Percentiles rank a stretch among this genome's conserved stretches.
Conservation (phyloP, 805 yeast species). For the Suhomyces emberorum region DNA sequence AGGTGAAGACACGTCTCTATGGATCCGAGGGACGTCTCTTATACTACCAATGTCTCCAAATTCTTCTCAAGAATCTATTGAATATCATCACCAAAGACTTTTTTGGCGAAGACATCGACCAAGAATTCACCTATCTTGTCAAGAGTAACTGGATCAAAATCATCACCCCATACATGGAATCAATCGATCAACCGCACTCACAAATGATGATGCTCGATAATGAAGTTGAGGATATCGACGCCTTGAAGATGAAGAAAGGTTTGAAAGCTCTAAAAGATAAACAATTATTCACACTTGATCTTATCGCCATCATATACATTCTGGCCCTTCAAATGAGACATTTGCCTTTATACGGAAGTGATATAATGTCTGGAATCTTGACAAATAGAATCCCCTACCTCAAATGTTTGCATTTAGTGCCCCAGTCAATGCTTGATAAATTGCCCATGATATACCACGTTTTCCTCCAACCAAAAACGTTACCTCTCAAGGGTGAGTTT, state of each 20-base stretch:
- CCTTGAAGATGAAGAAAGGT: neutral
- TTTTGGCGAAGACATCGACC: constrained; percentile 7
- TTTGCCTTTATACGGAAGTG: constrained; percentile 49
- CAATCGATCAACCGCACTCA: neutral
- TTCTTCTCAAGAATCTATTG: constrained; percentile 47
- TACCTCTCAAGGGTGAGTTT: constrained; percentile 40
- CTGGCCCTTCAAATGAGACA: constrained; percentile 45
- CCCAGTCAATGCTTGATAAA: constrained; percentile 31
- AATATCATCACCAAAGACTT: constrained; percentile 16
- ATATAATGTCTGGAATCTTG: constrained; percentile 42
- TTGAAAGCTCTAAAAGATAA: too few relatives aligned
- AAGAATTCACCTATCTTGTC: constrained; percentile 19
- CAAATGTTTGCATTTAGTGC: constrained; percentile 38
- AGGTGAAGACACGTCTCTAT: constrained; percentile 25
- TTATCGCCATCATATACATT: constrained; percentile 45
- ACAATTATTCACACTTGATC: constrained; percentile 25
- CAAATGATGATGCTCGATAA: neutral
- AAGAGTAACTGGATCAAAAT: constrained; percentile 33
- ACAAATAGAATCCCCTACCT: constrained; percentile 49
- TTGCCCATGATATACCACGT: constrained; percentile 37
- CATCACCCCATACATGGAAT: constrained; percentile 8
- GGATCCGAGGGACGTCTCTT: constrained; percentile 48
- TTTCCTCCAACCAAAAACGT: constrained; percentile 36
- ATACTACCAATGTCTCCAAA: constrained; percentile 48
- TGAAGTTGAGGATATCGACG: neutral